These are phyloP conservation scores for Ascocoryne sarcoides DNA, from an alignment of 2,329 filamentous ascomycete species.

Conservation along the genomic window DNA sequence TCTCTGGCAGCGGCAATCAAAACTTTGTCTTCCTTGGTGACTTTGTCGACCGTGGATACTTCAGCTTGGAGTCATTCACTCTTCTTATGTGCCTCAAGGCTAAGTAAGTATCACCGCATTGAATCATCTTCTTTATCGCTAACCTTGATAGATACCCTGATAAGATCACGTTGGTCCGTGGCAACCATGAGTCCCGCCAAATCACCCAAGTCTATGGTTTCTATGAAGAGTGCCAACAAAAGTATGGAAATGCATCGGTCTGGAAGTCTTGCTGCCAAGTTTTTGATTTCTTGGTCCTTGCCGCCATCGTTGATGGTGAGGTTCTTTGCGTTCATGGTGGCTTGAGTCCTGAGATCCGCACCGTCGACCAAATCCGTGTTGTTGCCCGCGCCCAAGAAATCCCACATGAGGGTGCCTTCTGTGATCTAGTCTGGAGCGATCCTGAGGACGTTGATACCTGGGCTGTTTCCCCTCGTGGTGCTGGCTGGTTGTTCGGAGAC, in stretches of 20 bases:
- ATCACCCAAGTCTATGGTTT: conserved; percentile 74
- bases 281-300: conserved; percentile 68
- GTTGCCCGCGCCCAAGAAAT: conserved; percentile 69
- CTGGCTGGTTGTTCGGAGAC: conserved; percentile 46
- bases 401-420: conserved; percentile 69
- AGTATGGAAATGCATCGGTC: conserved; percentile 69
- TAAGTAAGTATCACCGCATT: conserved; percentile 39
- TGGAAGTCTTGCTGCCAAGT: conserved; percentile 75
- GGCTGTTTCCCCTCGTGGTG: conserved; percentile 60
- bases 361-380: conserved; percentile 65
- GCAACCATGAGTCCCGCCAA: conserved; percentile 68
- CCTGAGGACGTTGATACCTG: conserved; percentile 64
- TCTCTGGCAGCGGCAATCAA: conserved; percentile 46
- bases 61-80: conserved; percentile 65
- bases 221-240: conserved; percentile 69
- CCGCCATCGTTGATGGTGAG: conserved; percentile 65
- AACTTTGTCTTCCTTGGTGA: conserved; percentile 68
- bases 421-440: conserved; percentile 69
- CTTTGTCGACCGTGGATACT: conserved; percentile 68
- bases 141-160: conserved; percentile 51
- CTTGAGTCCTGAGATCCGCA: conserved; percentile 63
- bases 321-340: conserved; percentile 67
- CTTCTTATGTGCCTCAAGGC: conserved; percentile 65
- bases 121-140: conserved; percentile 5
- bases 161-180: conserved; percentile 62